phyloP scores from a whole-genome alignment of 306 rosid genomes.

The Sindora glabra region DNA sequence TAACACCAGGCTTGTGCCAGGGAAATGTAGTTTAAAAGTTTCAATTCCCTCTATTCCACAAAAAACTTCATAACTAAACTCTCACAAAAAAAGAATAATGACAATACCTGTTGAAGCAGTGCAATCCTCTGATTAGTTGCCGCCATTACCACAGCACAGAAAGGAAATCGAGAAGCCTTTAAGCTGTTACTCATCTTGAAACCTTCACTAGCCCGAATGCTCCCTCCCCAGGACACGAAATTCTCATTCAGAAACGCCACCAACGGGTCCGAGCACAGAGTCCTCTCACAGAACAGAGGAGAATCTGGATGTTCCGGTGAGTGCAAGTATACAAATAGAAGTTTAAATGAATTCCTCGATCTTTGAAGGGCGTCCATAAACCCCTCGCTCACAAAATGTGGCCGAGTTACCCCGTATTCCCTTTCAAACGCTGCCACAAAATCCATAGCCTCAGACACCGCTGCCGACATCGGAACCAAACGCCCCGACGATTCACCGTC shows the following conservation, averaged over 20 bases:
- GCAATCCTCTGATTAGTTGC: constrained; percentile 93
- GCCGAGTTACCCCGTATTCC: constrained; percentile 51
- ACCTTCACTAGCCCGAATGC: constrained; percentile 83
- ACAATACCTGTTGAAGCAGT: constrained; percentile 76
- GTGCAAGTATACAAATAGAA: constrained; percentile 81
- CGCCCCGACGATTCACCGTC: constrained; percentile 35
- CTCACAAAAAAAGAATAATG: too few relatives aligned
- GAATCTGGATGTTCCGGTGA: constrained; percentile 96
- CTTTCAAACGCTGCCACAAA: constrained; percentile 68
- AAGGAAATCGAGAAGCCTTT: constrained; percentile 88
- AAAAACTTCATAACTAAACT: too few relatives aligned
- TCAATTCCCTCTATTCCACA: too few relatives aligned
- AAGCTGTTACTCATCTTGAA: constrained; percentile 96
- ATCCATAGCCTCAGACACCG: constrained; percentile 56
- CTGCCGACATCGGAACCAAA: constrained; percentile 55
- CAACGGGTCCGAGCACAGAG: constrained; percentile 59
- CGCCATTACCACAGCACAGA: constrained; percentile 91
- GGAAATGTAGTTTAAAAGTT: too few relatives aligned
- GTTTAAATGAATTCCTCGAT: constrained; percentile 64
- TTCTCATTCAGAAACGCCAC: constrained; percentile 71
- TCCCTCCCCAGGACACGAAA: constrained; percentile 94
- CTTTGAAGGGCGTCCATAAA: constrained; percentile 89
- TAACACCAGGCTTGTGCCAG: not conserved
- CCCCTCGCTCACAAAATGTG: constrained; percentile 74
- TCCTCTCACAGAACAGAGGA: constrained; percentile 67